Evolutionary conservation across 78 protist genomes (phyloP), one percentile per base, ranked within the genome.

Genomic region (Cavenderia fasciculata): DNA sequence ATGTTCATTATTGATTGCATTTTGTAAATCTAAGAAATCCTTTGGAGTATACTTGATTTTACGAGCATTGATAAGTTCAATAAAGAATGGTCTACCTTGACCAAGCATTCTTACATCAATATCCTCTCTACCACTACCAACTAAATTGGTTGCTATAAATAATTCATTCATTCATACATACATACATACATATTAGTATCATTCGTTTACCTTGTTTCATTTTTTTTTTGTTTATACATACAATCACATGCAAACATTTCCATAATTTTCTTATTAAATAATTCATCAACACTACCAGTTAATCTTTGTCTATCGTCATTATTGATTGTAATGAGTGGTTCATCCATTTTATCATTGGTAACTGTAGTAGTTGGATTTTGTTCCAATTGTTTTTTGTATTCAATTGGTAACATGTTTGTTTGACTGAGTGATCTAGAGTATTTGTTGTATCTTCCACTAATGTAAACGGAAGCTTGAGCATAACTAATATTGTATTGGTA

Each of bases 61-160:
- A 44, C 54, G 59, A 2, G 97, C 85, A 46, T 95, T 61, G 4
- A 19, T 18, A 14, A 96, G 21, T 76, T 96, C 97, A 0, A 97
- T 34, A 0, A 94, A 47, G 54, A 96, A 97, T 10, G 98, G 98
- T 23, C 98, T 82, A 18, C 98, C 98, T 0, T 14, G 8, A 34
- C 97, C 97, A 16, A 96, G 76, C 98, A 97, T 97, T 31, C 98
- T 92, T 18, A 97, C 98, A 51, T 97, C 98, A 19, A 74, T 38
- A 56, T 97, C 98, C 43, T 97, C 98, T 5, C 98, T 90, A 14
- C 98, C 98, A 0, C 97, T 56, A 12, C 89, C 1, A 31, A 38
- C 40, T 27, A 93, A 93, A 16, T 16, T 38, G 21, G 69, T 61
- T 10, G 69, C 69, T 61, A 61, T 18, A 56, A 7, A 56, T n/a